Base-by-base conservation (phyloP, 202 grass and related monocot species). In the Bolboschoenoplectus hybrid region DNA sequence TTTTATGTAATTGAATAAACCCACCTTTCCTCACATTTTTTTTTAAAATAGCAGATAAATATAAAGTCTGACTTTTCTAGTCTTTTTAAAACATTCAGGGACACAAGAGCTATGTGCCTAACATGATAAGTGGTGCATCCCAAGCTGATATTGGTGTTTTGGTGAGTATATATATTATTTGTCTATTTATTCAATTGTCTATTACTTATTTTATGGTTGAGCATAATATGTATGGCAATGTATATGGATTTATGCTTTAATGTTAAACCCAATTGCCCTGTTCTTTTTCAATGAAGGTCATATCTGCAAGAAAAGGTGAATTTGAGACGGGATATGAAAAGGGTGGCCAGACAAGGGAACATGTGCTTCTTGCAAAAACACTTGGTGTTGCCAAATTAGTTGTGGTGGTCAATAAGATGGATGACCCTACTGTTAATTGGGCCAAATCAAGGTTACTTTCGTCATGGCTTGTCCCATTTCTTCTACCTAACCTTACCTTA, bases 41-140 rank as follows among this genome's bases (percentile, higher is more conserved):
- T 26, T 26, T 26, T 26, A 26, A 26, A 26, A 60, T 80, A 41
- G 5, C 26, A 61, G 10, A 41, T 80, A 14, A 41, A 44, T n/a
- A 10, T 64, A 62, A 63, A 78, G 20, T 74, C 46, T 82, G 51
- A 74, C 71, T 49, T 39, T 68, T 86, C 46, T 35, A 26, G 26
- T 26, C 26, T 80, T 35, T 60, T 52, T 69, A 26, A 67, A 68
- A 64, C 58, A 26, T 85, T 49, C 85, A 97, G 92, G 94, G 94
- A 68, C 97, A 97, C 84, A 99, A 99, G 90, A 99, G 97, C 82
- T 99, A 99, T 67, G 92, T 99, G 45, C 97, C 97, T 51, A 99
- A 99, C 62, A 99, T 99, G 97, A 99, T 99, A 70, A 94, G 92
- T 70, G 97, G 97, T 62, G 97, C 97, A 84, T 99, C 97, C 90